Percentiles rank a stretch among this genome's conserved stretches.
These are phyloP conservation scores for Arthrobotrys musiformis DNA, from an alignment of 2,329 filamentous ascomycete genomes.

Conservation along the genomic window DNA sequence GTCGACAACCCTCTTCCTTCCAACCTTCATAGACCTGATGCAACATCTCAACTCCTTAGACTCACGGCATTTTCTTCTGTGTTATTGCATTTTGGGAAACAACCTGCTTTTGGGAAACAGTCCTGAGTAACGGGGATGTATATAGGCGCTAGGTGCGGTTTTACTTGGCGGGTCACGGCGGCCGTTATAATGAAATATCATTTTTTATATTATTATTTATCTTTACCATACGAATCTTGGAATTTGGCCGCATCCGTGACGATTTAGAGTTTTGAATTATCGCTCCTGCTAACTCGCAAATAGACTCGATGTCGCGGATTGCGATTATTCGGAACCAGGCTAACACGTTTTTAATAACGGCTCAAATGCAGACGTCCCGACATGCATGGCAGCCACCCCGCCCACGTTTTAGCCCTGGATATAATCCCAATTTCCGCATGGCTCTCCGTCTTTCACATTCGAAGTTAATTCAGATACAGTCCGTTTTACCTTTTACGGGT, in stretches of 20 bases:
- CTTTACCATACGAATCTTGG: background rate
- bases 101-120: slow-evolving; percentile 21
- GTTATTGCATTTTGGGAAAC: slow-evolving; percentile 22
- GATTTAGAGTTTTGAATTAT: background rate
- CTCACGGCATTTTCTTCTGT: slow-evolving; percentile 12
- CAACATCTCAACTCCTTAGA: slow-evolving; percentile 56
- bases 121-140: slow-evolving; percentile 50
- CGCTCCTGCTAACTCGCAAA: slow-evolving; percentile 25
- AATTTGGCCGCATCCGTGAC: background rate
- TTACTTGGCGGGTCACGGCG: slow-evolving; percentile 23
- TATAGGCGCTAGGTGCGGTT: slow-evolving; percentile 56
- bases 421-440: slow-evolving; percentile 17
- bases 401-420: slow-evolving; percentile 2
- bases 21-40: slow-evolving; percentile 40
- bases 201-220: background rate
- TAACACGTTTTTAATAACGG: background rate
- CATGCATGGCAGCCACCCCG: background rate
- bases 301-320: slow-evolving; percentile 17
- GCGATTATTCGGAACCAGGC: background rate
- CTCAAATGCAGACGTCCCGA: slow-evolving; percentile 10
- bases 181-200: slow-evolving; percentile 42
- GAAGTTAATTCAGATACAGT: background rate
- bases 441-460: background rate
- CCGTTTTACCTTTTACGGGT: background rate
- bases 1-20: slow-evolving; percentile 8